Evolutionary conservation across 495 filamentous ascomycete species (phyloP), one percentile per base, ranked within the genome.

Genomic region (Penicillium nucicola): DNA sequence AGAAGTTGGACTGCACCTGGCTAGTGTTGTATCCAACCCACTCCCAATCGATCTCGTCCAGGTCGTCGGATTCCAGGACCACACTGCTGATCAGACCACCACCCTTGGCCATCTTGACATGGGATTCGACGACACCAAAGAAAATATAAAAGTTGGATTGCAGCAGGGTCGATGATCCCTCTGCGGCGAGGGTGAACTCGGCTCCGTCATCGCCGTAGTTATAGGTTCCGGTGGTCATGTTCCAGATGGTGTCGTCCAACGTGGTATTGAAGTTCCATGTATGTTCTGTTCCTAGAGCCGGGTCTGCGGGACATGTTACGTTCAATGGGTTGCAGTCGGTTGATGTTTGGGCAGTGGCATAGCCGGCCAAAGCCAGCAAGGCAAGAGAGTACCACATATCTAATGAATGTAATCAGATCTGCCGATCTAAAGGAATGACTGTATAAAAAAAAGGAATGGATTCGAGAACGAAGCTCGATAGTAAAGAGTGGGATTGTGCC

Each of bases 11-110:
- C 70, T 96, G 88, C 12, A 95, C 87, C 44, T 84, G 66, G 42
- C 58, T 77, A 45, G 74, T 69, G 49, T 80, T 73, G 22, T 66
- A 75, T 39, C 80, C 80, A 42, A 77, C 63, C 76, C 82, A 79
- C 59, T 85, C 84, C 79, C 90, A 90, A 67, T 97, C 93, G 60
- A 98, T 90, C 70, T 98, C 93, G 67, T 98, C 93, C 11, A 96
- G 81, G 53, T 85, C 82, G 66, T 95, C 92, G 9, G 92, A 96
- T 67, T 93, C 83, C 48, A 98, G 71, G 11, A 97, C 89, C 20
- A 93, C 76, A 43, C 85, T 90, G 70, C 85, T 90, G 40, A 98
- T 83, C 45, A 96, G 82, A 42, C 89, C 89, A 6, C 63, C 62
- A 3, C 89, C 89, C 6, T 81, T 78, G 31, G 87, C 83, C 50